Base-by-base conservation (phyloP, 805 yeast species). In the Clavispora santaluciae region DNA sequence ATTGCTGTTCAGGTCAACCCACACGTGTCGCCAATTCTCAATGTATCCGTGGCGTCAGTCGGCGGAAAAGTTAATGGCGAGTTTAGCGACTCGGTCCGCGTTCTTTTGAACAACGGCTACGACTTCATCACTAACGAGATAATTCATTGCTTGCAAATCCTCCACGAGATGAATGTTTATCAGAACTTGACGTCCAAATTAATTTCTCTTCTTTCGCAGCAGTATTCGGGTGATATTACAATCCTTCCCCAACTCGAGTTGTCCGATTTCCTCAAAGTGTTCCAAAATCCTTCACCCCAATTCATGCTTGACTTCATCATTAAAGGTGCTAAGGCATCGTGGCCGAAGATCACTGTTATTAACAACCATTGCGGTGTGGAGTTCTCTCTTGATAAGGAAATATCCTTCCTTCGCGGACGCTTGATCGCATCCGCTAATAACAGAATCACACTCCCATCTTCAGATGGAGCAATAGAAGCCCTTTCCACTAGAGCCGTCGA, bases 1-100 rank as follows among this genome's bases (percentile, higher is more conserved):
- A 89, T 93, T 51, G 99, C 97, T 0, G 91, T 95, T 35, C 99
- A 93, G 60, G 99, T 93, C 1, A 93, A 93, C 56, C 95, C 97
- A 0, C 99, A 93, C 59, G 95, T 93, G 12, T 86, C 86, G 2
- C 99, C 99, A 0, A 75, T 91, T 38, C 69, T 93, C 51, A 81
- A 80, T 49, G 65, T 81, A 39, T 79, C 89, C 0, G 72, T 81
- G 4, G 77, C 81, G 16, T 76, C 79, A 57, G 80, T 79, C 16
- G 89, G 88, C 10, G 86, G 86, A 6, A 82, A 76, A 47, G 64
- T 79, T 33, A 86, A 83, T 51, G 75, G 76, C 44, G 83, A 78
- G 45, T 64, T 75, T 29, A 75, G 77, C 44, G 77, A 81, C 16
- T 69, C 72, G 41, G 53, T 83, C 36, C 78, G 80, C 50, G 70